phyloP scores from a whole-genome alignment of 2,329 filamentous ascomycete species.

The Byssochlamys sp. region DNA sequence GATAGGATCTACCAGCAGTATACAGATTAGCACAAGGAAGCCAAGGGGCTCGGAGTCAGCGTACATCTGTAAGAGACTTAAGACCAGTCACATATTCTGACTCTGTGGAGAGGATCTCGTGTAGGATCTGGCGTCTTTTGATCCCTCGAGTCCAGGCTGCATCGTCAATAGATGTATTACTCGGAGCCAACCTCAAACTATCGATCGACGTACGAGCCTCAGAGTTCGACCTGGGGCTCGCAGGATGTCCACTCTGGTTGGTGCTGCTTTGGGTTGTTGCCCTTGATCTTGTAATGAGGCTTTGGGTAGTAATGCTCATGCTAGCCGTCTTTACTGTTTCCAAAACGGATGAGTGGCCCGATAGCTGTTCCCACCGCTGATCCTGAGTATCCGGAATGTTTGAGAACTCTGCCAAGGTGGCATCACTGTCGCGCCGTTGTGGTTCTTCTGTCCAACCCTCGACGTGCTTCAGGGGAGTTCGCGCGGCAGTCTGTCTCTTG shows the following conservation, averaged over 20 bases:
- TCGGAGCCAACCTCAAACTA: conserved; percentile 38
- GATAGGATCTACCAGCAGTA: conserved; percentile 53
- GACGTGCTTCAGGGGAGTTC: conserved; percentile 19
- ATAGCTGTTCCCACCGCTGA: conserved; percentile 51
- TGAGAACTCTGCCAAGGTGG: conserved; percentile 11
- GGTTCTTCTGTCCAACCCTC: conserved; percentile 28
- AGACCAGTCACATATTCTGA: conserved; percentile 81
- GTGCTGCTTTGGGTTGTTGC: conserved; percentile 52
- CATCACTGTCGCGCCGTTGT: conserved; percentile 6
- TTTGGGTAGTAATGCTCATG: conserved; percentile 64
- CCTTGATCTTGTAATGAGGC: conserved; percentile 54
- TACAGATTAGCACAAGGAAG: not conserved
- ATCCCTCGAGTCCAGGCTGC: conserved; percentile 61
- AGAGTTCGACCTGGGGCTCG: conserved; percentile 55
- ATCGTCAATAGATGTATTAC: conserved; percentile 48
- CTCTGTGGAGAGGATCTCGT: conserved; percentile 78
- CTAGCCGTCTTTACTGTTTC: conserved; percentile 73
- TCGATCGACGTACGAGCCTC: conserved; percentile 58
- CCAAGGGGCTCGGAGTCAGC: conserved; percentile 13
- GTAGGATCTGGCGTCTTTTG: conserved; percentile 67
- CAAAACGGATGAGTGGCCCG: conserved; percentile 60
- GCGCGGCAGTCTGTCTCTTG: conserved; percentile 13
- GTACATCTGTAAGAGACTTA: conserved; percentile 74
- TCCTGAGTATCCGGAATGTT: conserved; percentile 10
- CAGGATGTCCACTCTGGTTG: conserved; percentile 26